Percentiles rank a stretch among this genome's conserved stretches.
These are phyloP conservation scores for Lachancea dasiensis DNA, from an alignment of 805 yeast species.

Conservation along the genomic window DNA sequence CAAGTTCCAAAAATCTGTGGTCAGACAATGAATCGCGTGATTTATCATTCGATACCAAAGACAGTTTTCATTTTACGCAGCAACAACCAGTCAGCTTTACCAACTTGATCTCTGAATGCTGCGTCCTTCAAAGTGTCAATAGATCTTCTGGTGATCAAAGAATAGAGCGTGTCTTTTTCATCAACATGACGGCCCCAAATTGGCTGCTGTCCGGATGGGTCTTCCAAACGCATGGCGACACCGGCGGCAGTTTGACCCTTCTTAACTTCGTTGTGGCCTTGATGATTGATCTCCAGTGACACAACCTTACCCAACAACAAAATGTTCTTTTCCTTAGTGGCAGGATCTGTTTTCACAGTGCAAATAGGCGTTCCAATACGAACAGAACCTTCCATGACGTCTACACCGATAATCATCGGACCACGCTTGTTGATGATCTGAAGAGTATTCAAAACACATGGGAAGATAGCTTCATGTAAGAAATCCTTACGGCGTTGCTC, in stretches of 20 bases:
- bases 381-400: conserved; percentile 84
- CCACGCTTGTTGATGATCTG: conserved; percentile 97
- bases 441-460: conserved; percentile 88
- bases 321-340: conserved; percentile 64
- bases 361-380: conserved; percentile 93
- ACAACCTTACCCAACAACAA: conserved; percentile 77
- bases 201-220: conserved; percentile 88
- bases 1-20: conserved; percentile 3
- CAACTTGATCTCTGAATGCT: conserved; percentile 90
- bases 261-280: conserved; percentile 68
- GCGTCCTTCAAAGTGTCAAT: conserved; percentile 98
- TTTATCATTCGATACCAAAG: conserved; percentile 60
- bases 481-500: conserved; percentile 89
- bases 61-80: conserved; percentile 82
- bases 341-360: conserved; percentile 85
- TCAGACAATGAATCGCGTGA: neutral
- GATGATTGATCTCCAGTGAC: conserved; percentile 95
- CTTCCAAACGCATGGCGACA: conserved; percentile 96
- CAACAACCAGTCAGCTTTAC: conserved; percentile 93
- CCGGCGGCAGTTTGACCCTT: conserved; percentile 97
- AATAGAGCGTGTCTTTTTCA: conserved; percentile 83
- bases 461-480: conserved; percentile 85
- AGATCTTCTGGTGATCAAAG: conserved; percentile 82
- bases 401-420: conserved; percentile 99
- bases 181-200: conserved; percentile 99